Conservation (phyloP, 2,329 filamentous ascomycete species). For the Colletotrichum sp. region DNA sequence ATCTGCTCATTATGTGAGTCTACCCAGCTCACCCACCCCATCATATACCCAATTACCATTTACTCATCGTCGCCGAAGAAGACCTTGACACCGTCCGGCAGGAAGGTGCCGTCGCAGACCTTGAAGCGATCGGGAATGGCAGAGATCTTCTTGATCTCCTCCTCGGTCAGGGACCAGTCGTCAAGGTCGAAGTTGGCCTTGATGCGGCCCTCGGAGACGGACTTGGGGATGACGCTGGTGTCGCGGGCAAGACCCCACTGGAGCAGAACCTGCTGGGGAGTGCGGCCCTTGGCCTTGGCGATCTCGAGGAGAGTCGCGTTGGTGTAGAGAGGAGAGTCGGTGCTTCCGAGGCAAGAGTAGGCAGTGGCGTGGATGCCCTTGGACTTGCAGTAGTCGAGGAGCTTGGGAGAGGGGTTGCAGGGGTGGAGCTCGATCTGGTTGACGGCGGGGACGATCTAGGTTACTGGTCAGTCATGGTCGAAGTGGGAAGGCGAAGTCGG, state of each 20-base stretch:
- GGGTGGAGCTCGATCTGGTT: constrained; percentile 87
- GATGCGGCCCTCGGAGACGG: constrained; percentile 75
- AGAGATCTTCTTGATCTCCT: constrained; percentile 74
- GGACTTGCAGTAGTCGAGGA: constrained; percentile 72
- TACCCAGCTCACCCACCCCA: not conserved
- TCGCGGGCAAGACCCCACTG: constrained; percentile 83
- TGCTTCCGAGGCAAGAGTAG: constrained; percentile 77
- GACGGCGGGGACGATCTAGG: constrained; percentile 65
- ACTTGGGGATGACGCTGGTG: constrained; percentile 87
- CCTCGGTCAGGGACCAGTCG: constrained; percentile 74
- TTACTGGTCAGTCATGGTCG: not conserved
- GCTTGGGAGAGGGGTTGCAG: constrained; percentile 80
- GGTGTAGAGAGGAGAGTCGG: constrained; percentile 72
- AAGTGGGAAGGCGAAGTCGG: not conserved
- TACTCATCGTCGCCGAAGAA: constrained; percentile 87
- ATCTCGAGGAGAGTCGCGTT: constrained; percentile 67
- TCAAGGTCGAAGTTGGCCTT: constrained; percentile 77
- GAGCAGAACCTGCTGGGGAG: constrained; percentile 77
- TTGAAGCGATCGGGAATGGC: constrained; percentile 79
- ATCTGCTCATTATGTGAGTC: constrained; percentile 11
- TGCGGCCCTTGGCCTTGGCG: constrained; percentile 70
- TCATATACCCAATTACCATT: constrained; percentile 7
- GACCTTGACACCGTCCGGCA: constrained; percentile 69
- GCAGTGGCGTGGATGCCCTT: constrained; percentile 79
- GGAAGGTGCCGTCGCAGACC: constrained; percentile 77